Evolutionary conservation across 257 asterid species (phyloP), one percentile per base, ranked within the genome.

Genomic region (Nicotiana noctiflora): DNA sequence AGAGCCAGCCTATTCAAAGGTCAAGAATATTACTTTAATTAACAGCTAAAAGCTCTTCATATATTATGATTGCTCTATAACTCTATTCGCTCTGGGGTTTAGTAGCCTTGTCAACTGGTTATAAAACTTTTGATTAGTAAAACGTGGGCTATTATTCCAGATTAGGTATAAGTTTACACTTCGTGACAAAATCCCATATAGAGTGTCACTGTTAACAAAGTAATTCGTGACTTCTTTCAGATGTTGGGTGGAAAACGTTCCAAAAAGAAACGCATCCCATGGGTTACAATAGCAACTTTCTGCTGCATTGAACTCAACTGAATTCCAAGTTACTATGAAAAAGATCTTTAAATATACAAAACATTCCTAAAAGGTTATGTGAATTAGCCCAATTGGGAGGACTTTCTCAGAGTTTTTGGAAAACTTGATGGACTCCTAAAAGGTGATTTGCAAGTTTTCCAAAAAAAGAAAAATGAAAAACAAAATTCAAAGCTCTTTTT

Each of bases 1-100:
- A 52, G 91, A 91, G 61, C 96, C 97, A 87, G 85, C 91, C 94
- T 90, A 85, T 77, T 61, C 59, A 82, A 75, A 76, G 61, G 62
- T 70, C 19, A 70, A 44, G 34, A 68, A 68, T 19, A 70, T 70
- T 44, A 40, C 57, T 19, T 70, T 21, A 44, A 44, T 17, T 19
- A 44, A 18, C 32, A 5, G 13, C n/a, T 40, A 70, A 70, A 18
- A 70, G 31, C 9, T 70, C 77, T 40, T 70, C 77, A 40, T 44
- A 40, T 44, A 19, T 21, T 12, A 19, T 40, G 77, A 11, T 70
- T 70, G 37, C 7, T 10, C n/a, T 19, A 44, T 19, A 70, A 5
- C n/a, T n/a, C n/a, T n/a, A 25, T 44, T 44, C 57, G 12, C 34
- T 5, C 14, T 2, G 57, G 57, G n/a, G 37, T 44, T 70, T 11